Percentiles rank a stretch among this genome's conserved stretches.
Evolutionary conservation across 164 flowering plant species (phyloP).

Genomic region (Vitis riparia): DNA sequence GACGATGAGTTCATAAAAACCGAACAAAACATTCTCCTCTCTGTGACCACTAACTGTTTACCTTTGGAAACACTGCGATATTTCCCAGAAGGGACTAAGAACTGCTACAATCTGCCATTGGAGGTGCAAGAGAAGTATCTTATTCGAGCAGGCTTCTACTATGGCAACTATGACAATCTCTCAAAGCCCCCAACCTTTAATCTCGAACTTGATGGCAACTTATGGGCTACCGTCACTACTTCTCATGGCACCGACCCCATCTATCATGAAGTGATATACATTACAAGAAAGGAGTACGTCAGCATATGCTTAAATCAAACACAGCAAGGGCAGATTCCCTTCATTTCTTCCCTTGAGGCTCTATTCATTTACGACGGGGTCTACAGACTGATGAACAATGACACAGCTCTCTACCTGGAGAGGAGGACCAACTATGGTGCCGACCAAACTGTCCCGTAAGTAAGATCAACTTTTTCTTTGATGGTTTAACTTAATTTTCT

Average conservation of each 20-base stretch:
- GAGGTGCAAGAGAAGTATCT: not conserved
- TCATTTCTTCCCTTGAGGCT: constrained; percentile 12
- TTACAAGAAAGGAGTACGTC: not conserved
- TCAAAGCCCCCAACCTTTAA: constrained; percentile 19
- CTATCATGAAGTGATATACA: constrained; percentile 2
- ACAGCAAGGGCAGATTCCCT: not conserved
- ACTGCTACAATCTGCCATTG: constrained; percentile 14
- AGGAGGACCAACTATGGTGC: constrained; percentile 10
- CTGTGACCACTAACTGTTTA: not conserved
- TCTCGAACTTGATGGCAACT: constrained; percentile 4
- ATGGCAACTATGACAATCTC: constrained; percentile 26
- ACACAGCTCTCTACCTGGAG: constrained; percentile 2
- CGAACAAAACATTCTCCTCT: not conserved
- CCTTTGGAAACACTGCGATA: constrained; percentile 9
- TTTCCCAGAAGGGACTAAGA: constrained; percentile 9
- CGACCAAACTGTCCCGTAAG: not conserved
- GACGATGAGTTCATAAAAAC: not conserved
- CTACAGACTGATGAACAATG: not conserved
- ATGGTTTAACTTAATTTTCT: no score
- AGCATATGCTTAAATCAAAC: constrained; percentile 14
- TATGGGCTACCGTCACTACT: constrained; percentile 18
- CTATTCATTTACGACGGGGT: not conserved
- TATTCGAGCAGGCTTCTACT: constrained; percentile 19
- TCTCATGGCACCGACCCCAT: not conserved
- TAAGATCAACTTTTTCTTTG: not conserved